phyloP scores from a whole-genome alignment of 352 stramenopile species.

The Phytophthora nicotianae region DNA sequence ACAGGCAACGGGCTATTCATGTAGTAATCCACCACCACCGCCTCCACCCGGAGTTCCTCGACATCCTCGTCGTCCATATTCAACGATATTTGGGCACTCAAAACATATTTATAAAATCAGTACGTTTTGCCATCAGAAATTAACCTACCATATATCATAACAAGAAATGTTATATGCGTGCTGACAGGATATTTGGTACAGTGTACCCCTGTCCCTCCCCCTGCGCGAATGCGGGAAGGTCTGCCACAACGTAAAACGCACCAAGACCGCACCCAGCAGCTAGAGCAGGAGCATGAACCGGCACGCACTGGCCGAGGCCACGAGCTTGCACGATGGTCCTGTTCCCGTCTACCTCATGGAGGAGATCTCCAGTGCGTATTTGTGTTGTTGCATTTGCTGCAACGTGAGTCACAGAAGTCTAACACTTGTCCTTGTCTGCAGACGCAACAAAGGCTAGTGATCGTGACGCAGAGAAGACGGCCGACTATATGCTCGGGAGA shows the following conservation, averaged over 20 bases:
- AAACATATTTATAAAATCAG: not conserved
- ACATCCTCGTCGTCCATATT: slow-evolving; percentile 20
- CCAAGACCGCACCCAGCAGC: not conserved
- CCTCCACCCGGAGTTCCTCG: slow-evolving; percentile 71
- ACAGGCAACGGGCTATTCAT: slow-evolving; percentile 67
- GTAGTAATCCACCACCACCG: slow-evolving; percentile 86
- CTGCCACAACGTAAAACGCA: slow-evolving; percentile 22
- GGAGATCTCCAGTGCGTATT: slow-evolving; percentile 74
- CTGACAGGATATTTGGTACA: slow-evolving; percentile 6
- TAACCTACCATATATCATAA: too few species aligned
- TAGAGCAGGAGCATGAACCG: slow-evolving; percentile 63
- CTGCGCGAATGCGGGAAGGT: not conserved
- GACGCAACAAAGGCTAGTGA: slow-evolving; percentile 63
- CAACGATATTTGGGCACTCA: not conserved
- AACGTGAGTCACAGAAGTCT: not conserved
- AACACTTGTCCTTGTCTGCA: slow-evolving; percentile 22
- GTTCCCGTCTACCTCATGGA: slow-evolving; percentile 88
- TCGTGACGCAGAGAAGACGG: slow-evolving; percentile 79
- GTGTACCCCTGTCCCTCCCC: slow-evolving; percentile 23
- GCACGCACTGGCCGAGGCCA: slow-evolving; percentile 78
- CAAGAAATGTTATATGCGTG: not conserved
- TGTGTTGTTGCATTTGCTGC: not conserved
- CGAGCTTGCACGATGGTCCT: slow-evolving; percentile 81
- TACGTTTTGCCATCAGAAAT: too few species aligned
- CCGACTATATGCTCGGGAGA: slow-evolving; percentile 75